These are phyloP conservation scores for Colletotrichum sp. DNA, from an alignment of 2,329 filamentous ascomycete genomes.

Conservation along the genomic window DNA sequence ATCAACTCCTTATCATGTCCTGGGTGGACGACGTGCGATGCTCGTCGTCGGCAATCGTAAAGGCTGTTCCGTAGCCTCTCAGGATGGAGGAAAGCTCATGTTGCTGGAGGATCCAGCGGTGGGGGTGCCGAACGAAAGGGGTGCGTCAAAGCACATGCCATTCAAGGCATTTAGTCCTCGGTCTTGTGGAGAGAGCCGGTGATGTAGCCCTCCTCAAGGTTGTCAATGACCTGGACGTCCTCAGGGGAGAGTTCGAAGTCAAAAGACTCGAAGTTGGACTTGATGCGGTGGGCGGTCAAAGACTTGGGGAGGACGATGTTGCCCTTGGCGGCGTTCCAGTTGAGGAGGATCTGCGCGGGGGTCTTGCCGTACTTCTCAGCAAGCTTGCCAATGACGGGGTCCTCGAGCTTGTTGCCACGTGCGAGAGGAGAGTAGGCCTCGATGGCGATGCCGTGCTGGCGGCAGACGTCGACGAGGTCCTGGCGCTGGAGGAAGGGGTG, in stretches of 20 bases:
- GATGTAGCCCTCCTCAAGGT: slow-evolving; percentile 27
- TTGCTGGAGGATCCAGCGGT: neutral
- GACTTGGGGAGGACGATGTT: slow-evolving; percentile 70
- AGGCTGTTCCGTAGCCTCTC: slow-evolving; percentile 13
- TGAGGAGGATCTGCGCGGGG: slow-evolving; percentile 63
- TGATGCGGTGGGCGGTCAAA: slow-evolving; percentile 61
- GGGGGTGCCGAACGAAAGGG: neutral
- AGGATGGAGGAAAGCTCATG: slow-evolving; percentile 17
- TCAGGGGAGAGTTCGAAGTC: slow-evolving; percentile 64
- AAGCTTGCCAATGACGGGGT: slow-evolving; percentile 57
- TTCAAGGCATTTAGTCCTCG: slow-evolving; percentile 31
- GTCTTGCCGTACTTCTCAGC: slow-evolving; percentile 60
- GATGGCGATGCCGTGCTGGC: slow-evolving; percentile 70
- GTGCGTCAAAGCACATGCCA: neutral
- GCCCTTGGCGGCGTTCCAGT: slow-evolving; percentile 61
- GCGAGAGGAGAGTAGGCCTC: slow-evolving; percentile 42
- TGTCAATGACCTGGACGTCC: slow-evolving; percentile 47
- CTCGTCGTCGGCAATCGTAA: neutral
- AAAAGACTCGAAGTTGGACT: slow-evolving; percentile 67
- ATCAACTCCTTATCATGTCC: slow-evolving; percentile 18
- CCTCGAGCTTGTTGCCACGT: slow-evolving; percentile 54
- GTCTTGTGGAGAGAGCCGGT: slow-evolving; percentile 44
- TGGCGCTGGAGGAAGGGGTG: slow-evolving; percentile 64
- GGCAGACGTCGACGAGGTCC: slow-evolving; percentile 55
- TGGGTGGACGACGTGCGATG: slow-evolving; percentile 18